Evolutionary conservation across 768 basidiomycete species (phyloP).

Genomic region (Termitomyces sp.): DNA sequence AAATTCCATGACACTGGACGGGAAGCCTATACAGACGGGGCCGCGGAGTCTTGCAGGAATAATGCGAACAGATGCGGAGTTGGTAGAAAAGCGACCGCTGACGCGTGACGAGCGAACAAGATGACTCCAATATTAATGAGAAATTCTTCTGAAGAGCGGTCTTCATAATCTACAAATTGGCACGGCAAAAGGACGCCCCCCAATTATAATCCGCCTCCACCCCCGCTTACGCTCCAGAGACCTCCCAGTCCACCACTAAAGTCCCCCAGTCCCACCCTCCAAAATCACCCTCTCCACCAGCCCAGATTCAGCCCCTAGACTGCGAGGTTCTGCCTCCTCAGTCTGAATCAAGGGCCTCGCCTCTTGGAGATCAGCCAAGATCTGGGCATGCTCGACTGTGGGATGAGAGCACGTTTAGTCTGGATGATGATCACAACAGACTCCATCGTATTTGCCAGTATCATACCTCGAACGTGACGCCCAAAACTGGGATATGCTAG

Average conservation of each 20-base stretch:
- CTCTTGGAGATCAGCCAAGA: slow-evolving; percentile 76
- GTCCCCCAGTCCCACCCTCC: slow-evolving; percentile 22
- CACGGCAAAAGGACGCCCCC: slow-evolving; percentile 15
- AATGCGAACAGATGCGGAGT: too few species aligned
- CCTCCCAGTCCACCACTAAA: neutral
- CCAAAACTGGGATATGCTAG: slow-evolving; percentile 89
- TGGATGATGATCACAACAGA: slow-evolving; percentile 95
- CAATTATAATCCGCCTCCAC: slow-evolving; percentile 17
- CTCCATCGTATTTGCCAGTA: slow-evolving; percentile 98
- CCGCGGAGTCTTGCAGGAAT: too few species aligned
- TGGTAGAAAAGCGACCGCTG: too few species aligned
- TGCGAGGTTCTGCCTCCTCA: slow-evolving; percentile 41
- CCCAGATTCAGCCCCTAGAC: slow-evolving; percentile 26
- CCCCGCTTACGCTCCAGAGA: slow-evolving; percentile 20
- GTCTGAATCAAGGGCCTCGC: slow-evolving; percentile 49
- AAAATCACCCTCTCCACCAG: slow-evolving; percentile 26
- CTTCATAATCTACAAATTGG: neutral
- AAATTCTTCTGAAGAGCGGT: slow-evolving; percentile 3
- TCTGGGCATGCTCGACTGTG: slow-evolving; percentile 78
- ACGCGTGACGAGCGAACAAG: slow-evolving; percentile 21
- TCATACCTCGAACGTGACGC: slow-evolving; percentile 98
- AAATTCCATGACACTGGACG: neutral
- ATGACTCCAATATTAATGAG: too few species aligned
- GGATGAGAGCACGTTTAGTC: slow-evolving; percentile 81
- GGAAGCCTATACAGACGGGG: slow-evolving; percentile 11